phyloP scores from a whole-genome alignment of 306 rosid species.

The Pachyrhizus erosus region DNA sequence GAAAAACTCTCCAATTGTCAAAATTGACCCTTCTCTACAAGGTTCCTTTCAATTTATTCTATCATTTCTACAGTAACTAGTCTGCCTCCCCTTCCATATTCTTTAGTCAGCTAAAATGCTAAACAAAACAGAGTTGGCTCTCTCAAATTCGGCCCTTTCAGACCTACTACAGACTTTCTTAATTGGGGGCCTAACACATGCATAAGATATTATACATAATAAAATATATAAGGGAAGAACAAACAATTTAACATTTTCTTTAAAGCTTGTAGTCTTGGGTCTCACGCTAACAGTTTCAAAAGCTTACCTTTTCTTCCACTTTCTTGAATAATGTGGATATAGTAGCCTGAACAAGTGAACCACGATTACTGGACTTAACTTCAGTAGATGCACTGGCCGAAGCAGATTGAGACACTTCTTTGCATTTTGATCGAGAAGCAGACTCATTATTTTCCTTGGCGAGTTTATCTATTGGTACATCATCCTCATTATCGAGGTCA shows the following conservation, averaged over 20 bases:
- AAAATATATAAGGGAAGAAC: slow-evolving; percentile 3
- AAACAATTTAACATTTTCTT: slow-evolving; percentile 15
- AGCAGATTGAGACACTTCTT: slow-evolving; percentile 42
- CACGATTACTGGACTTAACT: slow-evolving; percentile 42
- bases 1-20: background rate
- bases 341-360: slow-evolving; percentile 81
- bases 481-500: slow-evolving; percentile 45
- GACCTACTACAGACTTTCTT: background rate
- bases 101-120: background rate
- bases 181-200: background rate
- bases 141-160: background rate
- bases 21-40: too few relatives aligned
- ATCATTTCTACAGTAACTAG: background rate
- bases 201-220: slow-evolving; percentile 15
- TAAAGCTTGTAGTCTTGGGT: background rate
- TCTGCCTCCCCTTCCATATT: background rate
- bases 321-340: slow-evolving; percentile 83
- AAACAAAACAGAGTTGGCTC: background rate
- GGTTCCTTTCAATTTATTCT: background rate
- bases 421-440: slow-evolving; percentile 55
- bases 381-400: slow-evolving; percentile 47
- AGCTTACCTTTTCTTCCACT: slow-evolving; percentile 76
- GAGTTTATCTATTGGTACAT: slow-evolving; percentile 44
- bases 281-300: slow-evolving; percentile 22
- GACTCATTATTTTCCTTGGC: slow-evolving; percentile 50